Percentiles rank a stretch among this genome's conserved stretches.
Evolutionary conservation across 1,284 basidiomycete genomes (phyloP).

Genomic region (Austropuccinia psidii): DNA sequence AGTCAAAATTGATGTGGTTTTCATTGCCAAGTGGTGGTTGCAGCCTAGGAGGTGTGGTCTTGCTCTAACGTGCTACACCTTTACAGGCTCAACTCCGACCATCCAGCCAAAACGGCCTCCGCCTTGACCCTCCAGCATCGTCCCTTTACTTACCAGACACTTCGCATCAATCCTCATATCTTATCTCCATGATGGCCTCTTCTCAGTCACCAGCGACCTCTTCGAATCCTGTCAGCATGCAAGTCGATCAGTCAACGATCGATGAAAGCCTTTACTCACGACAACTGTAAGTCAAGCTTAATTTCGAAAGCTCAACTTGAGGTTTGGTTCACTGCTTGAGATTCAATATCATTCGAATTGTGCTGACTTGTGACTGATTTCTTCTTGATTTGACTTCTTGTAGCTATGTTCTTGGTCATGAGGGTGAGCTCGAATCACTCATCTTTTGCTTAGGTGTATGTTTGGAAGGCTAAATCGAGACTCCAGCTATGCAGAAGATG

Average conservation of each 20-base stretch:
- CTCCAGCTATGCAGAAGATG: constrained; percentile 92
- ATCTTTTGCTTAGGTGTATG: not conserved
- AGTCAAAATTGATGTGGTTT: too few relatives aligned
- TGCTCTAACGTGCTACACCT: too few relatives aligned
- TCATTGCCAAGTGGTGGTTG: too few relatives aligned
- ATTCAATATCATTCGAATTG: constrained; percentile 31
- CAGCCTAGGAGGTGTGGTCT: too few relatives aligned
- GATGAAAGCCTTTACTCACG: constrained; percentile 67
- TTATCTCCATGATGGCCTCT: constrained; percentile 19
- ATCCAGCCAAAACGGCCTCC: too few relatives aligned
- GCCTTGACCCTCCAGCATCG: too few relatives aligned
- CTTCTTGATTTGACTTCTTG: not conserved
- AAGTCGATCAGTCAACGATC: constrained; percentile 38
- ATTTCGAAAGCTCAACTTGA: not conserved
- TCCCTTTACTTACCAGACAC: too few relatives aligned
- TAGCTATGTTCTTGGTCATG: constrained; percentile 92
- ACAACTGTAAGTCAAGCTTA: constrained; percentile 65
- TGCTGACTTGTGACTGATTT: constrained; percentile 17
- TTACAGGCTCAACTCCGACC: too few relatives aligned
- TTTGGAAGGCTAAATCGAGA: not conserved
- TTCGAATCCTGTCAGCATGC: constrained; percentile 19
- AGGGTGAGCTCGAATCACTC: constrained; percentile 58
- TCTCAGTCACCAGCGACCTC: constrained; percentile 2
- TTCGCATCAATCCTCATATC: too few relatives aligned
- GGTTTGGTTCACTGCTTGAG: not conserved